Evolutionary conservation across 768 basidiomycete genomes (phyloP), one percentile per base, ranked within the genome.

Genomic region (Amanita molliuscula): DNA sequence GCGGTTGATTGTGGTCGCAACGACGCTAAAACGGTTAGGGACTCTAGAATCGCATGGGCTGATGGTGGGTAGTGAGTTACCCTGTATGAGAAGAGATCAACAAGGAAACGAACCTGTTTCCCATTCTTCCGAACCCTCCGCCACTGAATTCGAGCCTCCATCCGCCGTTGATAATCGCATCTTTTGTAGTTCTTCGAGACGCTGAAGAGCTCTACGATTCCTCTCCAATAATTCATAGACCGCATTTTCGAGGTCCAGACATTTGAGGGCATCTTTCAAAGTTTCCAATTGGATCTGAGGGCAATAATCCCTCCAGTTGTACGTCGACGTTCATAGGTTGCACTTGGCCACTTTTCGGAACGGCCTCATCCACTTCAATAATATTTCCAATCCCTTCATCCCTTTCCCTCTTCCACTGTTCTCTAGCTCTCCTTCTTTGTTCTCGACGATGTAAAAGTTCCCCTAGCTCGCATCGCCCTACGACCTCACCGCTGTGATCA

Each of bases 41-140:
- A 88, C 49, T 84, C 74, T 48, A 83, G 58, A 50, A 90, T 88
- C 48, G 78, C 72, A 62, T 84, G 79, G 18, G 88, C 89, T 90
- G 60, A 34, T 50, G 57, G 40, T 28, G 45, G 54, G 37, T 28
- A 45, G 53, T 36, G 52, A 48, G 49, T 33, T 53, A 47, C 31
- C 31, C 51, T 55, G 33, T 40, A 25, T 26, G 33, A 44, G 50
- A 41, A 16, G 10, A 45, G 21, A 47, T 53, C 52, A 48, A 36
- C 36, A 31, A 47, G 41, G 44, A 29, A 50, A 37, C 23, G 49
- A 63, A 89, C 88, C 89, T 53, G 77, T 78, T 55, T 87, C 81
- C 84, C 84, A 88, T 62, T 92, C 88, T 62, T 89, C 88, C 9
- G 84, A 84, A 29, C 74, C 83, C 59, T 80, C 76, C 59, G 80